Evolutionary conservation across 2,329 filamentous ascomycete species (phyloP).

Genomic region (Xylariaceae sp.): DNA sequence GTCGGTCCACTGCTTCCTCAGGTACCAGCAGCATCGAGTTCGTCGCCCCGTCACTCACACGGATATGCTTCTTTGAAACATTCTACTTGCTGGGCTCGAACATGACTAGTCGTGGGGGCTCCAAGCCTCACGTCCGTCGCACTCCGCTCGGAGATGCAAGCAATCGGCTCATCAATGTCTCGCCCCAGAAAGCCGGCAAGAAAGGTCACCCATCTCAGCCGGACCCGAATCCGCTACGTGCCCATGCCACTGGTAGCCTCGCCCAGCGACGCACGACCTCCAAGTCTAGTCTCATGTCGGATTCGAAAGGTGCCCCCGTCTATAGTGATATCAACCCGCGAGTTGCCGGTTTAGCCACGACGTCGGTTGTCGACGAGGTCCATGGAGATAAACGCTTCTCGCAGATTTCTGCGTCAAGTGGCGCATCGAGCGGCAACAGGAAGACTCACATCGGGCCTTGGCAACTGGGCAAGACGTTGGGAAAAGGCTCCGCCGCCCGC

Average conservation of each 20-base stretch:
- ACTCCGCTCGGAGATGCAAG: conserved; percentile 29
- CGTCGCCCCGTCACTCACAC: background rate
- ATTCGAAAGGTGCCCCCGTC: conserved; percentile 2
- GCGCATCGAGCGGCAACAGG: conserved; percentile 35
- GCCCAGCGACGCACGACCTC: conserved; percentile 5
- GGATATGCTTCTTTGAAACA: conserved; percentile 15
- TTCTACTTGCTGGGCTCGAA: conserved; percentile 10
- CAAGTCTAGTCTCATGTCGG: conserved; percentile 3
- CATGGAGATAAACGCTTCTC: conserved; percentile 23
- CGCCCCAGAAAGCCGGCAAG: conserved; percentile 18
- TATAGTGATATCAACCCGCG: background rate
- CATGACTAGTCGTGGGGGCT: conserved; percentile 22
- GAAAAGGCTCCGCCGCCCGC: conserved; percentile 81
- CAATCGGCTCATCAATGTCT: conserved; percentile 23
- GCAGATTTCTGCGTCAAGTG: conserved; percentile 25
- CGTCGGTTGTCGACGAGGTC: conserved; percentile 9
- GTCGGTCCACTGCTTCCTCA: conserved; percentile 2
- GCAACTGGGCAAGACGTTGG: conserved; percentile 84
- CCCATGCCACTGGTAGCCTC: conserved; percentile 16
- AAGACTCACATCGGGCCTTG: conserved; percentile 87
- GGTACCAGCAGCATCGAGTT: background rate
- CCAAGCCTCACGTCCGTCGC: conserved; percentile 18
- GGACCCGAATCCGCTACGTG: conserved; percentile 21
- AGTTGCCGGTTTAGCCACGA: conserved; percentile 2
- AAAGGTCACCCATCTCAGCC: conserved; percentile 5